Evolutionary conservation across 345 rosid genomes (phyloP).

Genomic region (Hibiscus syriacus): DNA sequence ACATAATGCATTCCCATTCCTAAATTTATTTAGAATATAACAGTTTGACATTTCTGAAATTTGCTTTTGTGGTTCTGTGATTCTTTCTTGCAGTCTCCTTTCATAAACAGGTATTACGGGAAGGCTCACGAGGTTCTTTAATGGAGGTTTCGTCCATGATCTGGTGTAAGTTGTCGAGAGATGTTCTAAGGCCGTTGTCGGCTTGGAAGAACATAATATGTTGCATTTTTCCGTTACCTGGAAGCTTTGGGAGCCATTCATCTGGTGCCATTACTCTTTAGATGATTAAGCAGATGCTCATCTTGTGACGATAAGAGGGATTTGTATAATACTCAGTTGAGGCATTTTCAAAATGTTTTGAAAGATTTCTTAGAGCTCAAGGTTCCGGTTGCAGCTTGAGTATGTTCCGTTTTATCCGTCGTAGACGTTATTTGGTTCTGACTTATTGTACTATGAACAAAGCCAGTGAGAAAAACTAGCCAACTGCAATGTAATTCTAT

Average conservation of each 20-base stretch:
- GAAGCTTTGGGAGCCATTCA: conserved; percentile 4
- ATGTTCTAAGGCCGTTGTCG: not conserved
- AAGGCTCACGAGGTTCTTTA: conserved; percentile 77
- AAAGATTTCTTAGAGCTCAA: not conserved
- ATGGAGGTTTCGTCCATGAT: conserved; percentile 1
- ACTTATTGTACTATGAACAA: not conserved
- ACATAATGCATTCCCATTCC: not conserved
- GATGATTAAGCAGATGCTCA: not conserved
- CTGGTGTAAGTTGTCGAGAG: not conserved
- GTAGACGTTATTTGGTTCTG: not conserved
- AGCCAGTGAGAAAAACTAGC: not conserved
- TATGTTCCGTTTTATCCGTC: not conserved
- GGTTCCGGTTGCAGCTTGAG: not conserved
- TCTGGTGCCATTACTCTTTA: conserved; percentile 4
- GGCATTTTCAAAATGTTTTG: not conserved
- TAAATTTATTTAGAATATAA: not conserved
- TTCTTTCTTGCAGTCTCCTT: conserved; percentile 47
- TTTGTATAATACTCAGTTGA: conserved; percentile 6
- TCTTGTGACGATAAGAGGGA: not conserved
- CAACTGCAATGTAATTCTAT: not conserved
- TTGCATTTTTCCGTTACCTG: not conserved
- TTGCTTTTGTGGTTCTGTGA: not conserved
- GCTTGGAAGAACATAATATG: not conserved
- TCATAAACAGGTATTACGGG: conserved; percentile 86
- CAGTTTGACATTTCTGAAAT: not conserved